phyloP scores from a whole-genome alignment of 495 filamentous ascomycete genomes.

The Bacidia rubella region DNA sequence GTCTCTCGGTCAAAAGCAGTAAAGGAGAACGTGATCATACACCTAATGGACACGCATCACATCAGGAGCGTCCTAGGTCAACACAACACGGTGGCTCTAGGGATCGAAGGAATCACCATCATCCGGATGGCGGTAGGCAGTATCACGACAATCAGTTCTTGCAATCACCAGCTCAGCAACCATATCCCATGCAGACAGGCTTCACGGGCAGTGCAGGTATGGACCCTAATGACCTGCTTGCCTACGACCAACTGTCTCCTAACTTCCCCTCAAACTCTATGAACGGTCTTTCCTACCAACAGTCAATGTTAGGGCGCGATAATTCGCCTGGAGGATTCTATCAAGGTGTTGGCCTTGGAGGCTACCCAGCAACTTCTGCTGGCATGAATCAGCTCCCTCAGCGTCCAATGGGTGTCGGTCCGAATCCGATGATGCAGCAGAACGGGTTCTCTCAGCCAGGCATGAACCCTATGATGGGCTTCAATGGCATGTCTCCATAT shows the following conservation, averaged over 20 bases:
- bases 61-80: slow-evolving; percentile 35
- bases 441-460: slow-evolving; percentile 30
- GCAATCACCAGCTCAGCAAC: slow-evolving; percentile 26
- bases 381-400: slow-evolving; percentile 30
- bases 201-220: slow-evolving; percentile 26
- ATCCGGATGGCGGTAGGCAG: slow-evolving; percentile 33
- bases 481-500: slow-evolving; percentile 28
- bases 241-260: slow-evolving; percentile 31
- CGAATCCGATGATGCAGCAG: slow-evolving; percentile 32
- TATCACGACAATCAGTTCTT: slow-evolving; percentile 30
- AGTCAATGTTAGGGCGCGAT: slow-evolving; percentile 33
- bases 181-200: slow-evolving; percentile 21
- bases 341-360: slow-evolving; percentile 25
- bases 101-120: slow-evolving; percentile 28
- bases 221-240: slow-evolving; percentile 27
- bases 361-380: slow-evolving; percentile 31
- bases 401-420: slow-evolving; percentile 27
- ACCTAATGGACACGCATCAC: slow-evolving; percentile 26
- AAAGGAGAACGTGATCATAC: slow-evolving; percentile 30
- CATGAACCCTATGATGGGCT: slow-evolving; percentile 34
- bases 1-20: slow-evolving; percentile 44
- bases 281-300: slow-evolving; percentile 29
- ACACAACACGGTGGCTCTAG: slow-evolving; percentile 28
- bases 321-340: slow-evolving; percentile 34
- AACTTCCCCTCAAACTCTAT: slow-evolving; percentile 30